Evolutionary conservation across 2,329 filamentous ascomycete species (phyloP).

Genomic region (Aspergillus fumigatiaffinis): DNA sequence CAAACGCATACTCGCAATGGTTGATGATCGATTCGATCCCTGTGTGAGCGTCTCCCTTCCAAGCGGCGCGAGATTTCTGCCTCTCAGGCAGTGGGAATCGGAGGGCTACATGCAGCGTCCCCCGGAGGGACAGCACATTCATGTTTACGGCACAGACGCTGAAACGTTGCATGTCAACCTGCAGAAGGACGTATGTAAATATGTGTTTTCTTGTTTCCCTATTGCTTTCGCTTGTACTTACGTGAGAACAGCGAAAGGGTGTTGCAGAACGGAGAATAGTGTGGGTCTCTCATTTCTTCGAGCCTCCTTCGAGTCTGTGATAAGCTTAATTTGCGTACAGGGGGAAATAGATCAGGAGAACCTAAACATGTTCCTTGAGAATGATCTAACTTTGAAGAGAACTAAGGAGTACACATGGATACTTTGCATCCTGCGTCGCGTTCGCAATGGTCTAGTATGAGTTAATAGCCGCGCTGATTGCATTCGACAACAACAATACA

Average conservation of each 20-base stretch:
- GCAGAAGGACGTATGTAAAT: neutral
- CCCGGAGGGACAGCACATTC: slow-evolving; percentile 3
- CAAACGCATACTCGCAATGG: slow-evolving; percentile 2
- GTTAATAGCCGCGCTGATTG: neutral
- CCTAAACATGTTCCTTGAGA: neutral
- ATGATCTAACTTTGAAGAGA: slow-evolving; percentile 1
- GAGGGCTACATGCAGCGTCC: slow-evolving; percentile 5
- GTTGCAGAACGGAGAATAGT: slow-evolving; percentile 3
- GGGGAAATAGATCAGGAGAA: neutral
- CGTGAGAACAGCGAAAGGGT: neutral
- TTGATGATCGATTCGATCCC: slow-evolving; percentile 9
- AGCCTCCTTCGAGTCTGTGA: neutral
- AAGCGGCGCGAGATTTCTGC: neutral
- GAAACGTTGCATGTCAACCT: neutral
- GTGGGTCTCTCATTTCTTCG: slow-evolving; percentile 1
- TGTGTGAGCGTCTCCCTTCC: neutral
- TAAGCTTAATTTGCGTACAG: neutral
- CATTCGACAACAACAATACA: slow-evolving; percentile 1
- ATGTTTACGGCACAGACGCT: slow-evolving; percentile 1
- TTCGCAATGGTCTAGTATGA: slow-evolving; percentile 1
- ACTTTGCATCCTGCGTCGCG: slow-evolving; percentile 1
- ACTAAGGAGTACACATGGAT: slow-evolving; percentile 4
- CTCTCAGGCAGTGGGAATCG: slow-evolving; percentile 7
- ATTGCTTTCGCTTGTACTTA: neutral
- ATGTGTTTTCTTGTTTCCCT: neutral